Evolutionary conservation across 2,329 filamentous ascomycete species (phyloP).

Genomic region (Neopestalotiopsis clavispora): DNA sequence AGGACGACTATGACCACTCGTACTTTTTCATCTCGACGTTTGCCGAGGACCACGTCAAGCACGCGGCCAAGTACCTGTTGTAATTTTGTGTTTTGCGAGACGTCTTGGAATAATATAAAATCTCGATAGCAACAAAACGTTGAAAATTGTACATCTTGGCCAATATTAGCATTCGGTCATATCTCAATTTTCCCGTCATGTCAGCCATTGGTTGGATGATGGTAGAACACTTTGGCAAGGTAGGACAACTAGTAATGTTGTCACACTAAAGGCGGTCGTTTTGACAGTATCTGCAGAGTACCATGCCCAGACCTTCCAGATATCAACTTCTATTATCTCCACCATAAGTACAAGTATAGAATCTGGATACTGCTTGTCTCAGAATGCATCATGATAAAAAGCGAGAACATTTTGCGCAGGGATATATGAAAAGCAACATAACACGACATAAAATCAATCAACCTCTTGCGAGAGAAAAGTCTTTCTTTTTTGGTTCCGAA

Average conservation of each 20-base stretch:
- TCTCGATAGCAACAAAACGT: background rate
- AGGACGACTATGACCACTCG: conserved; percentile 93
- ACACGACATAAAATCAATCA: conserved; percentile 4
- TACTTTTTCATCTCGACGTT: conserved; percentile 97
- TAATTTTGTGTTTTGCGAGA: conserved; percentile 29
- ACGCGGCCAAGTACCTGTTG: conserved; percentile 84
- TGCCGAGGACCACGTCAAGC: conserved; percentile 85
- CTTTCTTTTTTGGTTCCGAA: background rate
- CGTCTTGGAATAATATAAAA: background rate
- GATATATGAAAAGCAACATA: conserved; percentile 12
- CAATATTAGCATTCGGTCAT: too few species aligned
- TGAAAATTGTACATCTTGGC: background rate
- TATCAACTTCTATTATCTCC: too few species aligned
- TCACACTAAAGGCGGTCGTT: too few species aligned
- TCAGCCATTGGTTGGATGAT: too few species aligned
- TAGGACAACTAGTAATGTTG: too few species aligned
- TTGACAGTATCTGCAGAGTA: too few species aligned
- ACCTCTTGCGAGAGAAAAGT: conserved; percentile 10
- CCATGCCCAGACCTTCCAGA: too few species aligned
- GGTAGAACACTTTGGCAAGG: too few species aligned
- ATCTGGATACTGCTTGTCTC: too few species aligned
- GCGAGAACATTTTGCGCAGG: background rate
- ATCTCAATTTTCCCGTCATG: too few species aligned
- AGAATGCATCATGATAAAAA: background rate
- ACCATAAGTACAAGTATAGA: too few species aligned